Percentiles rank a stretch among this genome's conserved stretches.
These are phyloP conservation scores for Podospora pseudocomata DNA, from an alignment of 495 filamentous ascomycete species.

Conservation along the genomic window DNA sequence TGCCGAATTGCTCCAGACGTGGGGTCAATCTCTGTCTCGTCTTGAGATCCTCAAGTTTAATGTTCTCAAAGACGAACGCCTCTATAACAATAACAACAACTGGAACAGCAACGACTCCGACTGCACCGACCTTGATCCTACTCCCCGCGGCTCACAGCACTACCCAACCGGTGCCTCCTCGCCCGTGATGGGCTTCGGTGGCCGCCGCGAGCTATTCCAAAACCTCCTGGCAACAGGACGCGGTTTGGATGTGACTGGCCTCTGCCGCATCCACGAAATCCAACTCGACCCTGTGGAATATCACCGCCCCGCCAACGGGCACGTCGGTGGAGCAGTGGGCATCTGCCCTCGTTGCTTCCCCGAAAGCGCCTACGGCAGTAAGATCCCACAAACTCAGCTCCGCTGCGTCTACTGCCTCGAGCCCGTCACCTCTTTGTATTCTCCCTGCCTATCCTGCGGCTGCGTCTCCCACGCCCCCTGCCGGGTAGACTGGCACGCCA, in stretches of 20 bases:
- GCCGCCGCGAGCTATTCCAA: conserved; percentile 44
- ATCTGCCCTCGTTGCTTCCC: conserved; percentile 47
- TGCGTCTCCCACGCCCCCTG: conserved; percentile 56
- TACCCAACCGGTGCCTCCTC: conserved; percentile 33
- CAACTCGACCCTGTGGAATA: conserved; percentile 50
- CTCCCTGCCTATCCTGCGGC: conserved; percentile 58
- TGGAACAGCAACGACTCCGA: conserved; percentile 26
- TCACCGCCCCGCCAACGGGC: conserved; percentile 25
- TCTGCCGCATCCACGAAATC: conserved; percentile 55
- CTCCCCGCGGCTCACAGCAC: conserved; percentile 24
- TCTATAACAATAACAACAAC: conserved; percentile 11
- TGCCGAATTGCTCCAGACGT: conserved; percentile 75
- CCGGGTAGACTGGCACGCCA: conserved; percentile 50
- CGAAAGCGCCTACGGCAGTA: conserved; percentile 41
- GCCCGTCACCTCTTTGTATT: conserved; percentile 53
- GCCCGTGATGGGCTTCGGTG: conserved; percentile 42
- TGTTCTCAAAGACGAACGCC: conserved; percentile 47
- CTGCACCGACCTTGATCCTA: conserved; percentile 32
- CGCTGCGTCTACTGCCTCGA: conserved; percentile 58
- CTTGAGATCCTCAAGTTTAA: conserved; percentile 86
- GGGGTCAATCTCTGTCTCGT: conserved; percentile 70
- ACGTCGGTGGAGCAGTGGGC: conserved; percentile 49
- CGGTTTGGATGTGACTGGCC: conserved; percentile 57
- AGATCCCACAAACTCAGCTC: conserved; percentile 49
- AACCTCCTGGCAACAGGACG: conserved; percentile 38